phyloP scores from a whole-genome alignment of 257 asterid species.

The Solanum lignicaule region DNA sequence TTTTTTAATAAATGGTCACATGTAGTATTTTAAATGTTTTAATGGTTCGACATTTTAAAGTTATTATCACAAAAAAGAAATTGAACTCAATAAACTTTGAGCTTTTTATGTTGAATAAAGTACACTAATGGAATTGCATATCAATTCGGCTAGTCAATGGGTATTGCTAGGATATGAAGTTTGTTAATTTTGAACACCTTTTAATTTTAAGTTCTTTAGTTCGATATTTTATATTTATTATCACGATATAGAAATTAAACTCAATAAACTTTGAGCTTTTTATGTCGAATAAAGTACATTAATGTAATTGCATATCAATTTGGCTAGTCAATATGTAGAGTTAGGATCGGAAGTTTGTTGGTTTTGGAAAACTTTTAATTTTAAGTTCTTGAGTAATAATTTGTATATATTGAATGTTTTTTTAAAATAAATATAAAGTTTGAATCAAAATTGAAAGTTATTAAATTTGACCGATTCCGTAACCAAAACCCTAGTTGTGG shows the following conservation, averaged over 20 bases:
- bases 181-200: not conserved
- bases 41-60: not conserved
- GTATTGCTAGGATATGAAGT: not conserved
- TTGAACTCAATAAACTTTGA: not conserved
- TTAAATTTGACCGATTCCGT: too few relatives aligned
- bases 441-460: too few relatives aligned
- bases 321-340: not conserved
- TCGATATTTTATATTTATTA: too few relatives aligned
- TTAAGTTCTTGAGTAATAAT: not conserved
- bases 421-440: too few relatives aligned
- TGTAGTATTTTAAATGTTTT: not conserved
- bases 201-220: too few relatives aligned
- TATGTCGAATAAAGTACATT: not conserved
- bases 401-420: not conserved
- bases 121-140: not conserved
- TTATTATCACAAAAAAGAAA: not conserved
- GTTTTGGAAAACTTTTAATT: not conserved
- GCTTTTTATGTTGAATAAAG: not conserved
- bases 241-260: not conserved
- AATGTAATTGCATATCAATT: not conserved
- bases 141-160: not conserved
- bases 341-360: accelerated
- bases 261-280: not conserved
- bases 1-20: not conserved
- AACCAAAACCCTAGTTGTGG: not conserved